A percentile compares a stretch with the other conserved stretches of the same genome.
These are phyloP conservation scores for Amauroascus niger DNA, from an alignment of 2,329 filamentous ascomycete genomes.

Conservation along the genomic window DNA sequence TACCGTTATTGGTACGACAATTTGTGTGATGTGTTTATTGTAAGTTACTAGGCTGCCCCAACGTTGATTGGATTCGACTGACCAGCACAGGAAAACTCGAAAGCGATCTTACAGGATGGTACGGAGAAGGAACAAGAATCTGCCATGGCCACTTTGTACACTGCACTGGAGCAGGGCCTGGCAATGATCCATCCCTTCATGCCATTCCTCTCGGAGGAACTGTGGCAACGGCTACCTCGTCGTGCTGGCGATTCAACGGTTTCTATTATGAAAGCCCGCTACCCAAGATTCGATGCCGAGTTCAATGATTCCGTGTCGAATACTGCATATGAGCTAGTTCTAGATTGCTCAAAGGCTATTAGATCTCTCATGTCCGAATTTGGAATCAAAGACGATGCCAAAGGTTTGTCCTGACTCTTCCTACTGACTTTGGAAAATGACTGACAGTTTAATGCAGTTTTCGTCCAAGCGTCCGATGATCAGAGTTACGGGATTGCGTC, in stretches of 20 bases:
- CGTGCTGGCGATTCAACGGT: constrained; percentile 47
- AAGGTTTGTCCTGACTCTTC: no score
- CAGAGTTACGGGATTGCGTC: no score
- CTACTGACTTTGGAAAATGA: no score
- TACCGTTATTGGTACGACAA: constrained; percentile 42
- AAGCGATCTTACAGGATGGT: constrained; percentile 35
- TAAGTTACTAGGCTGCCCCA: no score
- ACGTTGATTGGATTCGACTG: no score
- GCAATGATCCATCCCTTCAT: constrained; percentile 49
- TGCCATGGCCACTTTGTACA: no score
- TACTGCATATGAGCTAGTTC: constrained; percentile 50
- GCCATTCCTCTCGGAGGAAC: constrained; percentile 49
- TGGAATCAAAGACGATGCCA: constrained; percentile 40
- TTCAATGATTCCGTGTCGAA: constrained; percentile 48
- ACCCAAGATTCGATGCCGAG: constrained; percentile 45
- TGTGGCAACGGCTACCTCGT: constrained; percentile 53
- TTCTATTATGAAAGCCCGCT: constrained; percentile 51
- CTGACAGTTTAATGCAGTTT: no score
- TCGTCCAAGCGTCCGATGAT: no score
- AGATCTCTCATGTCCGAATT: constrained; percentile 51
- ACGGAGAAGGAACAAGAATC: no score
- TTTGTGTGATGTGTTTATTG: constrained; percentile 42
- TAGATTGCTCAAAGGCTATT: constrained; percentile 49
- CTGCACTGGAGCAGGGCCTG: constrained; percentile 31
- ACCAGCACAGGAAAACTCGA: constrained; percentile 44